Conservation (phyloP, 2,329 filamentous ascomycete genomes). For the Acephala macrosclerotiorum region DNA sequence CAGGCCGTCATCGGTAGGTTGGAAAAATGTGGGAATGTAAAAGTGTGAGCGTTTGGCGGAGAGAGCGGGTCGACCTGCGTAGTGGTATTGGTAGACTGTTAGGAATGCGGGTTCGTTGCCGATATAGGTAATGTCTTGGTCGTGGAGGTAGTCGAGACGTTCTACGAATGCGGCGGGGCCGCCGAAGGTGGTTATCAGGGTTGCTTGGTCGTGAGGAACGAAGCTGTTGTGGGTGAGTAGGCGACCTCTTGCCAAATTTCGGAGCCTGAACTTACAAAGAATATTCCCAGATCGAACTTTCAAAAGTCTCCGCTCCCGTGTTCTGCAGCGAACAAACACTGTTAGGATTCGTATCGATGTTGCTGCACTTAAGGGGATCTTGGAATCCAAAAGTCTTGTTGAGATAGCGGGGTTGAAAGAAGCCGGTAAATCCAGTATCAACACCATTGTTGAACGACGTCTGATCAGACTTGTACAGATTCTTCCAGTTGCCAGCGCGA, state of each 20-base stretch:
- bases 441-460: conserved; percentile 57
- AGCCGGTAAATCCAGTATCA: conserved; percentile 72
- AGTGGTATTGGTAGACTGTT: conserved; percentile 74
- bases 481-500: conserved; percentile 71
- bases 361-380: conserved; percentile 69
- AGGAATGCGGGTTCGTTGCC: conserved; percentile 72
- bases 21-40: conserved; percentile 71
- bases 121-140: conserved; percentile 67
- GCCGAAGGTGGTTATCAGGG: conserved; percentile 65
- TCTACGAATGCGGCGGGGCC: conserved; percentile 63
- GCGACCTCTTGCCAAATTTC: not conserved
- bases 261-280: conserved; percentile 38
- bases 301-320: conserved; percentile 67
- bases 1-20: conserved; percentile 63
- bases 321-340: conserved; percentile 41
- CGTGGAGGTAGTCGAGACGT: conserved; percentile 71
- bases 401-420: conserved; percentile 72
- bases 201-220: conserved; percentile 59
- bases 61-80: conserved; percentile 61
- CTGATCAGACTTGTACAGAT: conserved; percentile 66
- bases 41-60: conserved; percentile 63
- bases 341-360: conserved; percentile 38
- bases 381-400: conserved; percentile 69
- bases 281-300: conserved; percentile 78
- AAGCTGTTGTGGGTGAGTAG: conserved; percentile 32